These are phyloP conservation scores for Orbilia javanica DNA, from an alignment of 2,329 filamentous ascomycete species.

Conservation along the genomic window DNA sequence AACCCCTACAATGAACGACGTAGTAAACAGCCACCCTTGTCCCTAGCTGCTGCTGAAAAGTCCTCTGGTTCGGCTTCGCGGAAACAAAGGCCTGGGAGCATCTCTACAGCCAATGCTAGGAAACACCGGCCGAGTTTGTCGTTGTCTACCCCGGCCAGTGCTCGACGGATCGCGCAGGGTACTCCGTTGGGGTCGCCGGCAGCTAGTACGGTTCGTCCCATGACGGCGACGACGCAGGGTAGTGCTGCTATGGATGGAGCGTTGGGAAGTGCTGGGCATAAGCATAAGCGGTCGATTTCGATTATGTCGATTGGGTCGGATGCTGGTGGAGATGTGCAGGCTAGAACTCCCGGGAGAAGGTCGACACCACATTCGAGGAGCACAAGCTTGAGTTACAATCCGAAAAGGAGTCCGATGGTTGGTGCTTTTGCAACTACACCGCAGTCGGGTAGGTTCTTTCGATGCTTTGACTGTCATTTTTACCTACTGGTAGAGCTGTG, in stretches of 20 bases:
- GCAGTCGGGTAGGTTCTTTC: slow-evolving; percentile 40
- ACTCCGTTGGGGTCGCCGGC: slow-evolving; percentile 47
- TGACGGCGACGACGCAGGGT: slow-evolving; percentile 52
- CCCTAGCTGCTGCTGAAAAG: slow-evolving; percentile 56
- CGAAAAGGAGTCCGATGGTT: slow-evolving; percentile 50
- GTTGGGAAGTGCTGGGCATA: slow-evolving; percentile 67
- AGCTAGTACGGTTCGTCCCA: slow-evolving; percentile 56
- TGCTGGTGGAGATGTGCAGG: slow-evolving; percentile 45
- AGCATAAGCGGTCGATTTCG: slow-evolving; percentile 81
- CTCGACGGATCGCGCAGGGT: slow-evolving; percentile 19
- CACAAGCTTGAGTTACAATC: slow-evolving; percentile 52
- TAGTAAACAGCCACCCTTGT: slow-evolving; percentile 58
- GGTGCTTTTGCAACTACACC: slow-evolving; percentile 35
- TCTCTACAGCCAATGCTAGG: slow-evolving; percentile 65
- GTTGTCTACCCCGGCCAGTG: slow-evolving; percentile 66
- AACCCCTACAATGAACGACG: slow-evolving; percentile 47
- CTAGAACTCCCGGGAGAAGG: slow-evolving; percentile 43
- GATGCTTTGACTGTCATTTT: neutral
- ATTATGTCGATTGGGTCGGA: slow-evolving; percentile 81
- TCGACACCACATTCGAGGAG: slow-evolving; percentile 56
- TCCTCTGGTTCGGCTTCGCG: slow-evolving; percentile 52
- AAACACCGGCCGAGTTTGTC: slow-evolving; percentile 79
- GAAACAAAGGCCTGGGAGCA: slow-evolving; percentile 63
- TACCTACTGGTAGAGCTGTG: neutral
- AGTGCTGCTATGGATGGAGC: slow-evolving; percentile 39